Evolutionary conservation across 192 early-diverging fungal genomes (phyloP), one percentile per base, ranked within the genome.

Genomic region (Podila epicladia): DNA sequence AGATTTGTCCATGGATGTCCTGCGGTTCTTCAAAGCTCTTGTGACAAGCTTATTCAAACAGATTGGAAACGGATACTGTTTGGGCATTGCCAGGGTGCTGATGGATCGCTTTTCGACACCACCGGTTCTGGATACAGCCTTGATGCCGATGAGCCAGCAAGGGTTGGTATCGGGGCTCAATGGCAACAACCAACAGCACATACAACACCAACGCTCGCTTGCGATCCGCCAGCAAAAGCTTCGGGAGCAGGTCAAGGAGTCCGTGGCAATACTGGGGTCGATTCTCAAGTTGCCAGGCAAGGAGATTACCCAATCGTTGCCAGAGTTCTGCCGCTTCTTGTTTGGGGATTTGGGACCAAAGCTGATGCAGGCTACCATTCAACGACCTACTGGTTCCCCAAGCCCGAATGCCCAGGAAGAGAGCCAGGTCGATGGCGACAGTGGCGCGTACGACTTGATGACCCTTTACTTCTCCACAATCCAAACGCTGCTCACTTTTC

Each of bases 381-480:
- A 65, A 24, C 45, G 48, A 24, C 48, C 20, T 6, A 26, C 53
- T 4, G n/a, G 53, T 55, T 55, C 53, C 19, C 53, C 53, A 20
- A 55, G 26, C 53, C 20, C n/a, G 20, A 24, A n/a, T 24, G 20
- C 5, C 17, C 53, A 12, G 24, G 53, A 24, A 26, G 53, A 55
- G 22, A 48, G 48, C 11, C 53, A 41, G 24, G 48, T 31, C 0
- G 65, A 53, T 28, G 67, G 62, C 9, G 71, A 80, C 12, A 73
- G 73, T 65, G 71, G 71, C 2, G 77, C 64, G 6, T 69, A 64
- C 55, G 77, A 80, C 17, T 57, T 80, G 57, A 72, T 80, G 70
- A 19, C 62, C 24, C 55, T 69, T 3, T 73, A 68, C 50, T 65
- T 73, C 13, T 62, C 60, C 12, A 69, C 62, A 7, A 73, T 80